Base-by-base conservation (phyloP, 1,139 yeast species). In the Yamadazyma spencermartinsiae region DNA sequence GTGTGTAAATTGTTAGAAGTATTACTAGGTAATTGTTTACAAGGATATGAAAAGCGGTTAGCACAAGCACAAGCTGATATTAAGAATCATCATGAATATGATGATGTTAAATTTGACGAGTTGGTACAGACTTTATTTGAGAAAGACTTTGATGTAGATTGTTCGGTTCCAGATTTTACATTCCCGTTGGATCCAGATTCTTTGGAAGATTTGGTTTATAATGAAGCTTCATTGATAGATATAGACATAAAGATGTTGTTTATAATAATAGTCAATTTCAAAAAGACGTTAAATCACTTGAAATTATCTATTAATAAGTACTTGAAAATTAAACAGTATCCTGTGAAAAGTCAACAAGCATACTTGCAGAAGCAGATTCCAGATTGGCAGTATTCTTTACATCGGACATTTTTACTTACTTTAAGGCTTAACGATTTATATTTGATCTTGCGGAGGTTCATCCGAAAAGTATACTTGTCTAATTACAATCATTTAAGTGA, bases 401-500 rank as follows among this genome's bases (percentile, higher is more conserved):
- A 80, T 49, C 63, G 74, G 43, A 59, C 77, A 5, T 66, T 76
- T 44, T 64, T 79, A 13, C 51, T 69, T 34, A 67, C 74, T 2
- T 51, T 73, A 30, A 59, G 78, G 38, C 50, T 76, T 18, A 71
- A 74, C 39, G 82, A 76, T 36, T 45, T 75, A 20, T 75, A 75
- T 47, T 55, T 70, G 8, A 58, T 70, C 1, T 46, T 73, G 14
- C 58, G 80, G 32, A 63, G 64, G 37, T 57, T 72, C 39, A 78
- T 78, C 0, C 58, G 78, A 41, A 71, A 67, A 31, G 51, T 68
- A 3, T 73, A 68, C 45, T 48, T 71, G n/a, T 66, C 77, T 2
- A 67, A 68, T 42, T 51, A 58, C 30, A 61, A 61, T 13, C 74
- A 68, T 43, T 58, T 76, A 21, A 60, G 60, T 26, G 75, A 71